These are phyloP conservation scores for Podaxis sp. DNA, from an alignment of 768 basidiomycete species.

Conservation along the genomic window DNA sequence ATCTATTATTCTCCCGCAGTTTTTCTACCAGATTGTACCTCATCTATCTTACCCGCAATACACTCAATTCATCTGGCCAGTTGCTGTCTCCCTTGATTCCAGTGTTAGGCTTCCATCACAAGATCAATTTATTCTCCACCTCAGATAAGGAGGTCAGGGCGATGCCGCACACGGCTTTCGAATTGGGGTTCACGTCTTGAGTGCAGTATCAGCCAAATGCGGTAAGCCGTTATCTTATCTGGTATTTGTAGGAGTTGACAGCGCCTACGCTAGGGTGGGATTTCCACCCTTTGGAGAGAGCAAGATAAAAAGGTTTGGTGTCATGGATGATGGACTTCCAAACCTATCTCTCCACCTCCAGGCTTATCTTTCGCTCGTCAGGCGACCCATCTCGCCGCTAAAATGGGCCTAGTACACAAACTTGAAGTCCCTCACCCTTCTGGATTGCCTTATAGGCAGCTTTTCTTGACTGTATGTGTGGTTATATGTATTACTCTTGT, in stretches of 20 bases:
- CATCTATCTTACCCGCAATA: neutral
- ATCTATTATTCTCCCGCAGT: neutral
- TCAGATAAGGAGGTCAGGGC: neutral
- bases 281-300: neutral
- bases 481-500: slow-evolving; percentile 7
- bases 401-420: slow-evolving; percentile 33
- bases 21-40: neutral
- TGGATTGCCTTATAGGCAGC: slow-evolving; percentile 49
- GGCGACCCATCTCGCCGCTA: neutral
- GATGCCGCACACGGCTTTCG: neutral
- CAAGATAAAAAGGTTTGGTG: neutral
- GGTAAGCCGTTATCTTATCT: neutral
- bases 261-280: neutral
- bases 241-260: neutral
- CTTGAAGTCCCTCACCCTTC: slow-evolving; percentile 56
- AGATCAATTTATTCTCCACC: neutral
- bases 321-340: neutral
- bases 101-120: neutral
- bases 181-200: neutral
- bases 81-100: neutral
- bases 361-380: neutral
- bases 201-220: neutral
- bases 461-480: slow-evolving; percentile 53
- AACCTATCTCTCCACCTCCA: neutral
- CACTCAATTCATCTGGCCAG: neutral